phyloP scores from a whole-genome alignment of 2,329 filamentous ascomycete genomes.

The Verticillium tricorpus region DNA sequence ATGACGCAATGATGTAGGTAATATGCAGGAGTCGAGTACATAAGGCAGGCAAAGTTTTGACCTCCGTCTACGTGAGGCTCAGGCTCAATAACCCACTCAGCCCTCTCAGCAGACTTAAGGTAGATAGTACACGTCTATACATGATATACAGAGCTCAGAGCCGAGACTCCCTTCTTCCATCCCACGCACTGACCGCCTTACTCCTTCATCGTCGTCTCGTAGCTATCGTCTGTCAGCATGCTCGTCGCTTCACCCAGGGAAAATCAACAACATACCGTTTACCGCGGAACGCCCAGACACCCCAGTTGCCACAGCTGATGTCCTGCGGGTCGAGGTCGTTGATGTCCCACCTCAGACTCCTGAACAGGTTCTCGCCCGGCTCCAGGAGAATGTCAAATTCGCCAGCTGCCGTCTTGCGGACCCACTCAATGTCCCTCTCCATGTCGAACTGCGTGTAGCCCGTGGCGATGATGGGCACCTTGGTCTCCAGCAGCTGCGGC shows the following conservation, averaged over 20 bases:
- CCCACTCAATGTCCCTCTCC: conserved; percentile 87
- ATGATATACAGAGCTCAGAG: conserved; percentile 5
- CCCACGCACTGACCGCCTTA: neutral
- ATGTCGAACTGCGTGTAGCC: conserved; percentile 96
- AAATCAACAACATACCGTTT: conserved; percentile 66
- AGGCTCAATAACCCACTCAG: neutral
- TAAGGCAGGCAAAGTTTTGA: neutral
- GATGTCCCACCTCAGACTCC: conserved; percentile 92
- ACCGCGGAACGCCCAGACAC: conserved; percentile 92
- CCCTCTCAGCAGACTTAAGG: neutral
- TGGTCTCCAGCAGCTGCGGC: conserved; percentile 87
- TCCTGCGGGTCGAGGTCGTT: conserved; percentile 95
- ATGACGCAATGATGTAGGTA: neutral
- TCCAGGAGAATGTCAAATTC: conserved; percentile 91
- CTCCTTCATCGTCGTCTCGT: conserved; percentile 59
- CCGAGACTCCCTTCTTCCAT: neutral
- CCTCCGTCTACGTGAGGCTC: neutral
- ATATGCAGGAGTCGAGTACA: neutral
- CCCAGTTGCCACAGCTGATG: conserved; percentile 94
- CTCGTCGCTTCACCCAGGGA: neutral
- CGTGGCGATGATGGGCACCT: conserved; percentile 88
- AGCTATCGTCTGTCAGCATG: conserved; percentile 38
- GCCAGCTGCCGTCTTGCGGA: conserved; percentile 76
- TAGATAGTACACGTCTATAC: conserved; percentile 14
- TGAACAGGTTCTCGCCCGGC: conserved; percentile 90